Evolutionary conservation across 371 early-diverging fungal genomes (phyloP), one percentile per base, ranked within the genome.

Genomic region (Mucor indicus): DNA sequence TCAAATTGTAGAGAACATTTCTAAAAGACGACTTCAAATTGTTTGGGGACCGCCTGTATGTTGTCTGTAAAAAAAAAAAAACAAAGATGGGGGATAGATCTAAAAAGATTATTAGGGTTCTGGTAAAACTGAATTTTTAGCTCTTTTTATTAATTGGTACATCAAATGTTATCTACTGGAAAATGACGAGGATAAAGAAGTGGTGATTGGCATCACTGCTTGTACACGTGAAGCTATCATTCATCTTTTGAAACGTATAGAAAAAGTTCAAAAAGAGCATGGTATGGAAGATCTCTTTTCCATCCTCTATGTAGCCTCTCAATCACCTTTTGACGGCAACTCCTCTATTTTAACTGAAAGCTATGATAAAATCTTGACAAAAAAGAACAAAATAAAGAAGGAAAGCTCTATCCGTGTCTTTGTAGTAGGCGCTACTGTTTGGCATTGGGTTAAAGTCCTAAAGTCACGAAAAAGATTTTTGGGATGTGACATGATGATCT

Each of bases 21-120:
- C 73, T 10, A 42, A 60, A 7, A 62, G 59, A 12, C 65, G 74
- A 0, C 32, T 81, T 15, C 79, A 78, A 21, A 70, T 81, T 47
- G 60, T 81, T 9, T 81, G 82, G 82, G 82, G 80, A 3, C 82
- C 80, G 19, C 80, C 82, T 2, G 81, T 81, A 74, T 54, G 55
- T 48, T 4, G 30, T 6, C 6, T 29, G 30, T 6, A 29, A 12
- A 8, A n/a, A n/a, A n/a, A n/a, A n/a, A n/a, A n/a, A n/a, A n/a
- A n/a, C n/a, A n/a, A n/a, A n/a, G n/a, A n/a, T n/a, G n/a, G n/a
- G n/a, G n/a, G n/a, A n/a, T n/a, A n/a, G n/a, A n/a, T n/a, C n/a
- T n/a, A n/a, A n/a, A n/a, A n/a, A n/a, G n/a, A n/a, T n/a, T n/a
- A n/a, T n/a, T 21, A 81, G 81, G 82, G 82, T 3, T 81, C 82